phyloP scores from a whole-genome alignment of 345 rosid genomes.

The Acer negundo region DNA sequence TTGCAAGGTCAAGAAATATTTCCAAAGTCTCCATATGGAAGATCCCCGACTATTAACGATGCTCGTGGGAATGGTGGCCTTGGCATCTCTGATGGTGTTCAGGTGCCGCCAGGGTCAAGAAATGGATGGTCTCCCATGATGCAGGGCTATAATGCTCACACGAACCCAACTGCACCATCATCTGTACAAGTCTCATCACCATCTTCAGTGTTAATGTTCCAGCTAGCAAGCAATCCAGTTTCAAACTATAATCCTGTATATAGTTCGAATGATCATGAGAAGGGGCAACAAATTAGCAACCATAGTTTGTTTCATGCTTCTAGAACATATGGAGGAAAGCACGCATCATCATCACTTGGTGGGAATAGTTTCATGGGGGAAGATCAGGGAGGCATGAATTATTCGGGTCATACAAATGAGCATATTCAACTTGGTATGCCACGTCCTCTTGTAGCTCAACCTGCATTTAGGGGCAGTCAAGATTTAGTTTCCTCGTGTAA shows the following conservation, averaged over 20 bases:
- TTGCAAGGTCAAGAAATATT: slow-evolving; percentile 99
- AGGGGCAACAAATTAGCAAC: slow-evolving; percentile 21
- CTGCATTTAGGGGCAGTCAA: slow-evolving; percentile 33
- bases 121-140: slow-evolving; percentile 53
- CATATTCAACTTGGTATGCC: slow-evolving; percentile 31
- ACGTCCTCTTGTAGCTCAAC: slow-evolving; percentile 27
- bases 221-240: slow-evolving; percentile 41
- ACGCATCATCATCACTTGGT: slow-evolving; percentile 13
- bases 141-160: slow-evolving; percentile 41
- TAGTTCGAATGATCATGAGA: slow-evolving; percentile 26
- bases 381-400: slow-evolving; percentile 19
- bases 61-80: slow-evolving; percentile 41
- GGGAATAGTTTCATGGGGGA: slow-evolving; percentile 13
- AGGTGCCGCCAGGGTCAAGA: slow-evolving; percentile 43
- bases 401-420: slow-evolving; percentile 26
- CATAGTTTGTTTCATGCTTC: slow-evolving; percentile 19
- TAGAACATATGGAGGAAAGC: slow-evolving; percentile 30
- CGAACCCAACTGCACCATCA: slow-evolving; percentile 36
- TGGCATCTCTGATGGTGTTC: slow-evolving; percentile 43
- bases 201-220: slow-evolving; percentile 73
- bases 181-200: slow-evolving; percentile 66
- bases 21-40: slow-evolving; percentile 43
- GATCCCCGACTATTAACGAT: slow-evolving; percentile 33
- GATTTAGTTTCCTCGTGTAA: slow-evolving; percentile 54
- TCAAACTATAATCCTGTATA: slow-evolving; percentile 17